Percentiles rank a stretch among this genome's conserved stretches.
Conservation (phyloP, 371 early-diverging fungal genomes). For the Rhizomucor pusillus region DNA sequence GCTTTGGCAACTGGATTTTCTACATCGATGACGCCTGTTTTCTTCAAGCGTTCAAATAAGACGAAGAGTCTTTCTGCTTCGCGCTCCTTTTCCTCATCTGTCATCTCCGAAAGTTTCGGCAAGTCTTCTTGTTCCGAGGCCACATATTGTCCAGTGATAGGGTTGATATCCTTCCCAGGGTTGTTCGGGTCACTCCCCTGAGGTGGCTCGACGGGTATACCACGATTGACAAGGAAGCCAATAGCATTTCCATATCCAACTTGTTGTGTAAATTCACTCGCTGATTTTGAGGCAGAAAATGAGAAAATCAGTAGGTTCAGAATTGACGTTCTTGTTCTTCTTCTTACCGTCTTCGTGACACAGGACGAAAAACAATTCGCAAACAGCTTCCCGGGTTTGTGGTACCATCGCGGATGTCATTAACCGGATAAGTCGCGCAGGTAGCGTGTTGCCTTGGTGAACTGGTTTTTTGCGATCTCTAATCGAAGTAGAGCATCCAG, state of each 20-base stretch:
- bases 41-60: constrained; percentile 88
- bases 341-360: constrained; percentile 77
- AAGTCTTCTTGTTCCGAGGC: constrained; percentile 42
- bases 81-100: constrained; percentile 93
- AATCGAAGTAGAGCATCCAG: constrained; percentile 4
- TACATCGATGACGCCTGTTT: constrained; percentile 83
- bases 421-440: constrained; percentile 68
- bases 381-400: constrained; percentile 62
- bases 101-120: constrained; percentile 74
- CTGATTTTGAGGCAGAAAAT: constrained; percentile 30
- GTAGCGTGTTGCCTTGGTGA: constrained; percentile 63
- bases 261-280: constrained; percentile 65
- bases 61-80: constrained; percentile 93
- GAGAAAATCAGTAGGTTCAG: not conserved
- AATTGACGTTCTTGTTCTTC: not conserved
- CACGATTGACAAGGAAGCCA: constrained; percentile 77
- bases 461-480: constrained; percentile 77
- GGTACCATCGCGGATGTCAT: constrained; percentile 71
- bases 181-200: constrained; percentile 7
- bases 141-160: constrained; percentile 78
- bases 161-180: constrained; percentile 57
- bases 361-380: constrained; percentile 72
- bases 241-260: constrained; percentile 93
- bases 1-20: constrained; percentile 65
- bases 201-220: constrained; percentile 49